phyloP scores from a whole-genome alignment of 192 early-diverging fungal genomes.

The Coemansia sp. region DNA sequence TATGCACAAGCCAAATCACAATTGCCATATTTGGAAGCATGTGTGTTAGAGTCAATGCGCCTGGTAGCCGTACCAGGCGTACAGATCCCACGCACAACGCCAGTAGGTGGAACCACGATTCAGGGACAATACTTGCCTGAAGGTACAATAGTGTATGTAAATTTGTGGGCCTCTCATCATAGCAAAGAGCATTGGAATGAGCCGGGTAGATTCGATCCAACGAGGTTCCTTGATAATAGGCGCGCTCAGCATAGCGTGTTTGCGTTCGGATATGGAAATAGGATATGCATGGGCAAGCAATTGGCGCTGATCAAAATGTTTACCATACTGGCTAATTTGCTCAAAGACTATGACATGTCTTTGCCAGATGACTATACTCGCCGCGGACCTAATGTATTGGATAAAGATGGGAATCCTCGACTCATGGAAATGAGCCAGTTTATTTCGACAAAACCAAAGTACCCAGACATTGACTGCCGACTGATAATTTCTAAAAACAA shows the following conservation, averaged over 20 bases:
- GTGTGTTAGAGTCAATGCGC: conserved; percentile 36
- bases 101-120: not conserved
- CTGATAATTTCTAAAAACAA: conserved; percentile 11
- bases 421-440: conserved; percentile 30
- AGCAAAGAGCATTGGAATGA: conserved; percentile 12
- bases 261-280: conserved; percentile 30
- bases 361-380: conserved; percentile 12
- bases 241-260: conserved; percentile 29
- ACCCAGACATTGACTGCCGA: conserved; percentile 29
- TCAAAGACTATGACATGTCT: conserved; percentile 20
- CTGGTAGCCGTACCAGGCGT: conserved; percentile 23
- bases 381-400: conserved; percentile 12
- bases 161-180: conserved; percentile 23
- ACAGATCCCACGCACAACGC: conserved; percentile 22
- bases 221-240: conserved; percentile 14
- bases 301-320: conserved; percentile 39
- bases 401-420: conserved; percentile 6
- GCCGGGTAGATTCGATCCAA: conserved; percentile 15
- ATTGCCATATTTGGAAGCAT: conserved; percentile 34
- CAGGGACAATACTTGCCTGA: conserved; percentile 25
- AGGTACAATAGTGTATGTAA: conserved; percentile 26
- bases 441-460: conserved; percentile 14
- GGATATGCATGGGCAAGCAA: conserved; percentile 40
- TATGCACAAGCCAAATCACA: not conserved
- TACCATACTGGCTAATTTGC: conserved; percentile 28